Evolutionary conservation across 129 eudicot genomes (phyloP).

Genomic region (Logfia minima): DNA sequence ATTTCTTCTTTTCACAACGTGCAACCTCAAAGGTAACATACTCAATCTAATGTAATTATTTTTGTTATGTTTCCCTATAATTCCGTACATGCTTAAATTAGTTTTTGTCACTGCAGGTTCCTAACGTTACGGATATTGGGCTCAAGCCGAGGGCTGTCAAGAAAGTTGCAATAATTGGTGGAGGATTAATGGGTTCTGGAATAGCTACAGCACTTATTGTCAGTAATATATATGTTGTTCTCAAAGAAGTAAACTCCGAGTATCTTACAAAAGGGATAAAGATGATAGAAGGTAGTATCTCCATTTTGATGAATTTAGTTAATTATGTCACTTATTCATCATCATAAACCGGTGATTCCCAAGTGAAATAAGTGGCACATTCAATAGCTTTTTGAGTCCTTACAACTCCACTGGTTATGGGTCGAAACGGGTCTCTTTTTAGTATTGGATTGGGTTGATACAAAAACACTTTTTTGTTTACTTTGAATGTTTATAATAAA

Average conservation of each 20-base stretch:
- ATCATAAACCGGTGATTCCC: no score
- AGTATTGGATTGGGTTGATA: no score
- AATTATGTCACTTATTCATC: background rate
- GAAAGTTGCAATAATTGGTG: slow-evolving; percentile 94
- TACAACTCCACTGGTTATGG: no score
- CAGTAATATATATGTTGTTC: slow-evolving; percentile 60
- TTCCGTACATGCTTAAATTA: background rate
- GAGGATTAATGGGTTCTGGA: slow-evolving; percentile 97
- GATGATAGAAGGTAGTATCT: slow-evolving; percentile 59
- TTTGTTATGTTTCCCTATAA: background rate
- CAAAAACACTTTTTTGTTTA: no score
- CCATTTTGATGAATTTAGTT: background rate
- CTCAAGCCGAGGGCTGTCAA: slow-evolving; percentile 74
- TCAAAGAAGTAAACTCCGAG: slow-evolving; percentile 55
- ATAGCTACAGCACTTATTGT: slow-evolving; percentile 82
- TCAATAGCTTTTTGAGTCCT: no score
- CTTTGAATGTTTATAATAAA: background rate
- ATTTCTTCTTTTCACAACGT: slow-evolving; percentile 88
- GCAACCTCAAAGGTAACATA: slow-evolving; percentile 78
- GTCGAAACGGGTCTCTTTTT: no score
- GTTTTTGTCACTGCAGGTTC: slow-evolving; percentile 51
- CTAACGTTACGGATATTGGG: slow-evolving; percentile 83
- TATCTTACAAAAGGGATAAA: slow-evolving; percentile 46
- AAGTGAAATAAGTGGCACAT: no score
- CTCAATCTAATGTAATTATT: background rate